Evolutionary conservation across 139 green algal genomes (phyloP), one percentile per base, ranked within the genome.

Genomic region (Nannochloris sp.): DNA sequence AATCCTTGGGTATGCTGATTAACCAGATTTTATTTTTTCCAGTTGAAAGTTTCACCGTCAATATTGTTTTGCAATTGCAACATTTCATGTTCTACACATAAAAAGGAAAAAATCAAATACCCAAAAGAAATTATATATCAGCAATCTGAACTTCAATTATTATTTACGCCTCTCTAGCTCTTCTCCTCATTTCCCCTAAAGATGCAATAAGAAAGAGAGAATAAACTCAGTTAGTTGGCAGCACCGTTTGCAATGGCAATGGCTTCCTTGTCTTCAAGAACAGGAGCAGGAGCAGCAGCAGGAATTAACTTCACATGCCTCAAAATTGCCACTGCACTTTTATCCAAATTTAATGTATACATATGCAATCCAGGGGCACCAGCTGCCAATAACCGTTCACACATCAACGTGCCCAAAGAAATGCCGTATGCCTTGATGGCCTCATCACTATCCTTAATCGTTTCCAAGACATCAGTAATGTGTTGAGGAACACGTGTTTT

Each of bases 291-390:
- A n/a, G n/a, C n/a, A n/a, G n/a, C n/a, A n/a, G n/a, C n/a, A n/a
- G n/a, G 74, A 25, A 95, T 70, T 0, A 96, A 59, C 10, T 82
- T 84, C 46, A 95, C 59, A 23, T 74, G 65, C 63, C 89, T 78
- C 38, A 97, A 80, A 73, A 97, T 97, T 66, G 60, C 74, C 12
- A 96, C 42, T 30, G 80, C 80, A 2, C 61, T 74, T 23, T 71
- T 73, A 68, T 97, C 89, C 64, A 92, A 71, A 79, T 98, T 98
- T 33, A 98, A 84, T 0, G 87, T 93, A 84, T 98, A 98, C 86
- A 98, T 88, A 82, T 98, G 92, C 34, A 98, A 35, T 15, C 90
- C 91, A n/a, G 78, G 74, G 13, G 70, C 69, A 33, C 76, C 78
- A 7, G 60, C 67, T 25, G 83, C 91, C 53, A 98, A 70, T 62